phyloP scores from a whole-genome alignment of 139 green algal species.

The Spirogloea muscicola region DNA sequence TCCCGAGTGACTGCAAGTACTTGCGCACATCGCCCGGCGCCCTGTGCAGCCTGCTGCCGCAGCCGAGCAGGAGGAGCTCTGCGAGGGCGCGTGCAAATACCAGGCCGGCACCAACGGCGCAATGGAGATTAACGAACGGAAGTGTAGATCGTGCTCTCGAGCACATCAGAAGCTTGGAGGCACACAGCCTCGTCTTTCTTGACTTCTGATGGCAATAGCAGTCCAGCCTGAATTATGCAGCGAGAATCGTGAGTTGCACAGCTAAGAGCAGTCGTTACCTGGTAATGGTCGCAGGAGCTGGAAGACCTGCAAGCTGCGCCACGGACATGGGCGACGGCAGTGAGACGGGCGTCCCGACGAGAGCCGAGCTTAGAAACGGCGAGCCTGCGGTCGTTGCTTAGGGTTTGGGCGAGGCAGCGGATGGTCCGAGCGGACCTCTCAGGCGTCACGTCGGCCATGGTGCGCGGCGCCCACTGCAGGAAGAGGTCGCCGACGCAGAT shows the following conservation, averaged over 20 bases:
- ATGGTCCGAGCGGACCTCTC: not conserved
- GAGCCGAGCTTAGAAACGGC: not conserved
- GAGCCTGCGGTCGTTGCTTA: not conserved
- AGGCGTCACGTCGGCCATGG: not conserved
- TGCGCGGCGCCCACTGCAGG: not conserved
- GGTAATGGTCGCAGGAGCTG: not conserved
- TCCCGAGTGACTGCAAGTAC: not conserved
- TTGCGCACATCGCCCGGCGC: not conserved
- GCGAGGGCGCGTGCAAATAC: not conserved
- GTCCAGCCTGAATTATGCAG: too few species aligned
- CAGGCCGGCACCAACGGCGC: not conserved
- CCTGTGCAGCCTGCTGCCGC: not conserved
- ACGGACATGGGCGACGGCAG: too few species aligned
- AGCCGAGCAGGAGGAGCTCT: constrained; percentile 12
- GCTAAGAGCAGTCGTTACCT: too few species aligned
- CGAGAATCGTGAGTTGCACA: too few species aligned
- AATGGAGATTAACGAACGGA: not conserved
- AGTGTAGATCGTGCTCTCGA: too few species aligned
- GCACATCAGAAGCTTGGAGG: too few species aligned
- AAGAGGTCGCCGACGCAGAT: constrained; percentile 4
- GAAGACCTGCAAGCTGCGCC: too few species aligned
- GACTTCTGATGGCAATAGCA: too few species aligned
- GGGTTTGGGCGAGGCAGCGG: not conserved
- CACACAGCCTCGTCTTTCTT: too few species aligned
- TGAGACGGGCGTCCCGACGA: too few species aligned